Evolutionary conservation across 495 filamentous ascomycete genomes (phyloP).

Genomic region (Penicillium odoratum): DNA sequence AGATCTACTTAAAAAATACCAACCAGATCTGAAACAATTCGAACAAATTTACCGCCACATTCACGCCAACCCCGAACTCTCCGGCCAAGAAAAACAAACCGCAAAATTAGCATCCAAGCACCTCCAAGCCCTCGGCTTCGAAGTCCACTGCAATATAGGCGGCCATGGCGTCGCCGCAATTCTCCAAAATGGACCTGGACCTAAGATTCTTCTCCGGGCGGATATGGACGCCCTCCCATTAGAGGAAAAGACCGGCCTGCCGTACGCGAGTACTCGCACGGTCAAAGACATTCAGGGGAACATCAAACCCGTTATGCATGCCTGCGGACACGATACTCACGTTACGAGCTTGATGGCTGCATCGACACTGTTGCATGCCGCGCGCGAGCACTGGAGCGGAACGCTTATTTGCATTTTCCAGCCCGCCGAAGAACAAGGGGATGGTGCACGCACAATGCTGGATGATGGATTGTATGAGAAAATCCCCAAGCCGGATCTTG

Average conservation of each 20-base stretch:
- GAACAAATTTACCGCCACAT: conserved; percentile 49
- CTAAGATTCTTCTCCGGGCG: conserved; percentile 55
- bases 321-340: conserved; percentile 69
- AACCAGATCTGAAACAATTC: conserved; percentile 38
- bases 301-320: conserved; percentile 61
- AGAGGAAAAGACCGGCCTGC: conserved; percentile 53
- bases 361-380: conserved; percentile 42
- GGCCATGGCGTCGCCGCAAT: conserved; percentile 58
- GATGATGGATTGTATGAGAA: conserved; percentile 59
- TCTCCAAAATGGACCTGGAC: conserved; percentile 55
- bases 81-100: conserved; percentile 48
- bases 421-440: conserved; percentile 57
- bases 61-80: conserved; percentile 54
- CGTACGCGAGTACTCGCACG: conserved; percentile 52
- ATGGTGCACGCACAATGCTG: conserved; percentile 60
- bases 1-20: conserved; percentile 13
- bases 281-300: conserved; percentile 45
- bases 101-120: conserved; percentile 40
- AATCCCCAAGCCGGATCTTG: conserved; percentile 50
- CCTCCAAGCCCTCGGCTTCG: conserved; percentile 40
- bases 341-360: conserved; percentile 52
- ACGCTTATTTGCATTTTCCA: conserved; percentile 62
- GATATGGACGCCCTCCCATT: conserved; percentile 65
- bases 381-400: conserved; percentile 51
- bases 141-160: conserved; percentile 51